Conservation (phyloP, 495 filamentous ascomycete species). For the Penicillium desertorum region DNA sequence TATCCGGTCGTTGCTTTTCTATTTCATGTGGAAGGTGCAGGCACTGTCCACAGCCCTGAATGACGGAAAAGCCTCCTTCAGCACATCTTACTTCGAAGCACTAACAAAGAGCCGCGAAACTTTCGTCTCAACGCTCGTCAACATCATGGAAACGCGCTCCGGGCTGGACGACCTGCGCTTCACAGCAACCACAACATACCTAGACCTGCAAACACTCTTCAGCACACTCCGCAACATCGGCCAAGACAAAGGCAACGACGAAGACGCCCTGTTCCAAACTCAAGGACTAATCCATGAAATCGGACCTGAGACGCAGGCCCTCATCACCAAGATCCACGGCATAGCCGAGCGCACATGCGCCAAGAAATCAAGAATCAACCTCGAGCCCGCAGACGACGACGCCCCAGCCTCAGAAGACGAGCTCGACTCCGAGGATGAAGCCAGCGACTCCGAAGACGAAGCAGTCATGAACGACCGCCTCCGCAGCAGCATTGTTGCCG, state of each 20-base stretch:
- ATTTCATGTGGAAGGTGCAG: slow-evolving; percentile 92
- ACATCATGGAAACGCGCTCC: slow-evolving; percentile 57
- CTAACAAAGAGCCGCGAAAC: slow-evolving; percentile 45
- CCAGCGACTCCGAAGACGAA: slow-evolving; percentile 54
- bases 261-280: slow-evolving; percentile 51
- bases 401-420: slow-evolving; percentile 51
- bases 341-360: slow-evolving; percentile 73
- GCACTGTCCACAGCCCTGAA: slow-evolving; percentile 39
- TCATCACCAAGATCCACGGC: slow-evolving; percentile 71
- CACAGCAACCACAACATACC: slow-evolving; percentile 67
- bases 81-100: slow-evolving; percentile 48
- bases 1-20: slow-evolving; percentile 72
- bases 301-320: slow-evolving; percentile 50
- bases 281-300: slow-evolving; percentile 66
- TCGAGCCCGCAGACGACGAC: slow-evolving; percentile 71
- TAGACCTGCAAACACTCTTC: slow-evolving; percentile 81
- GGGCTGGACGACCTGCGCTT: slow-evolving; percentile 74
- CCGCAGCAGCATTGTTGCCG: slow-evolving; percentile 64
- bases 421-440: slow-evolving; percentile 58
- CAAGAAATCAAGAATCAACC: slow-evolving; percentile 60
- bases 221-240: slow-evolving; percentile 60
- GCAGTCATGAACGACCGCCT: slow-evolving; percentile 53
- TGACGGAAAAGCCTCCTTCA: slow-evolving; percentile 49
- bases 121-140: slow-evolving; percentile 60
- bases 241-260: slow-evolving; percentile 43